A percentile compares a stretch with the other conserved stretches of the same genome.
These are phyloP conservation scores for Gossypioides kirkii DNA, from an alignment of 345 rosid species.

Conservation along the genomic window DNA sequence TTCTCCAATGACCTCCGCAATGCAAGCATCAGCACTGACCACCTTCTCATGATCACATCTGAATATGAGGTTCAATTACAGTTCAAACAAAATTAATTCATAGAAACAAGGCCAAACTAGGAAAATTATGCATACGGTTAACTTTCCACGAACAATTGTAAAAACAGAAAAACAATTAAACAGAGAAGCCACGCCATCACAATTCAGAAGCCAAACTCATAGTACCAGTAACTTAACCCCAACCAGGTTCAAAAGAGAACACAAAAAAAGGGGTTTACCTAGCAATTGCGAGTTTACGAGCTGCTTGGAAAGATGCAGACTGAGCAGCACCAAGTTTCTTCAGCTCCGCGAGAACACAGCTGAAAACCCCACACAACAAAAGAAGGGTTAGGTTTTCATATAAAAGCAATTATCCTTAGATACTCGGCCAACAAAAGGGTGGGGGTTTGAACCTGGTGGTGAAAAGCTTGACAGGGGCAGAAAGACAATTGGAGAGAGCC, in stretches of 20 bases:
- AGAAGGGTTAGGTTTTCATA: not conserved
- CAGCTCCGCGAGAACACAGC: conserved; percentile 75
- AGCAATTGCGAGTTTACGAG: conserved; percentile 46
- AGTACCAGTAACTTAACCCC: not conserved
- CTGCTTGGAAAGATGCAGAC: conserved; percentile 52
- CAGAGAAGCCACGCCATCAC: not conserved
- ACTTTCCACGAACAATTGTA: not conserved
- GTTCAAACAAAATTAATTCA: not conserved
- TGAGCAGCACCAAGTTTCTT: conserved; percentile 59
- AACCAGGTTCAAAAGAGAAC: not conserved
- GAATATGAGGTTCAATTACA: conserved; percentile 14
- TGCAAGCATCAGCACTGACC: conserved; percentile 66
- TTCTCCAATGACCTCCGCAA: conserved; percentile 55
- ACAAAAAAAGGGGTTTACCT: conserved; percentile 33
- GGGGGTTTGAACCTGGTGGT: conserved; percentile 52
- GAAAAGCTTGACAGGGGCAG: conserved; percentile 80
- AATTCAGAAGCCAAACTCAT: not conserved
- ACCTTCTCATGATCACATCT: conserved; percentile 77
- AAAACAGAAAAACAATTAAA: not conserved
- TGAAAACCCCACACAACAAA: conserved; percentile 11
- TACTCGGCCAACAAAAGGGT: not conserved
- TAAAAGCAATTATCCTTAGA: not conserved
- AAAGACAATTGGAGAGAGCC: conserved; percentile 55
- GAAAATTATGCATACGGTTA: not conserved
- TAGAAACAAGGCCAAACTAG: not conserved